Base-by-base conservation (phyloP, 1,284 basidiomycete species). In the Trichosporon sp. region DNA sequence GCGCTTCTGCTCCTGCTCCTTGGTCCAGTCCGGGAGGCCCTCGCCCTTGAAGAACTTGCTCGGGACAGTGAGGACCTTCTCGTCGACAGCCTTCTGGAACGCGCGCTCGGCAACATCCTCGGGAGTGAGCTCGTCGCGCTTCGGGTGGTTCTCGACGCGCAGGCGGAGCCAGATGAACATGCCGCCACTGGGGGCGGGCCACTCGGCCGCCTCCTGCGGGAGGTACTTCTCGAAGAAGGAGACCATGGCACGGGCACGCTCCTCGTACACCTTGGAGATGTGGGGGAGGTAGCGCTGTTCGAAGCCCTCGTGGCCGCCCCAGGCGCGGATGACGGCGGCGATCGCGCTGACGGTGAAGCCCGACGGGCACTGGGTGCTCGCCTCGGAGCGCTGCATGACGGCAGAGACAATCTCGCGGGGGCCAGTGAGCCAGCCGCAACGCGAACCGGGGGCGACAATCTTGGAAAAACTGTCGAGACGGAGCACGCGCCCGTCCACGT, bases 381-480 rank as follows among this genome's bases (percentile, higher is more conserved):
- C 75, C 70, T 83, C 81, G 35, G 76, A 73, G 10, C 75, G 75
- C 66, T 75, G 76, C 76, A 79, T 79, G 65, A 82, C 73, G 66
- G 76, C 75, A 40, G 75, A 72, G 19, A 81, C 75, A 10, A 83
- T 56, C 16, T 65, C 63, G 43, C 69, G 75, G 32, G 78, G 81
- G 8, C 78, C 80, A 0, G 91, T 92, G 77, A 90, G 89, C 88
- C 89, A 93, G 1, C 92, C 91, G 16, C 91, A 81, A 4, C 91
- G 88, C 70, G 87, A 87, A 1, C 91, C 92, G 1, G 91, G 91
- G 0, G 90, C 91, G 68, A 93, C 88, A 11, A 89, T 91, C 90
- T 93, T 93, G 43, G 91, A 92, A 81, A 93, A 92, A 0, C 89
- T 90, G 78, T 93, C 91, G 35, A 93, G 82, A 2, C 91, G 90